A percentile compares a stretch with the other conserved stretches of the same genome.
These are phyloP conservation scores for Fabrea salina DNA, from an alignment of 169 alveolate genomes.

Conservation along the genomic window DNA sequence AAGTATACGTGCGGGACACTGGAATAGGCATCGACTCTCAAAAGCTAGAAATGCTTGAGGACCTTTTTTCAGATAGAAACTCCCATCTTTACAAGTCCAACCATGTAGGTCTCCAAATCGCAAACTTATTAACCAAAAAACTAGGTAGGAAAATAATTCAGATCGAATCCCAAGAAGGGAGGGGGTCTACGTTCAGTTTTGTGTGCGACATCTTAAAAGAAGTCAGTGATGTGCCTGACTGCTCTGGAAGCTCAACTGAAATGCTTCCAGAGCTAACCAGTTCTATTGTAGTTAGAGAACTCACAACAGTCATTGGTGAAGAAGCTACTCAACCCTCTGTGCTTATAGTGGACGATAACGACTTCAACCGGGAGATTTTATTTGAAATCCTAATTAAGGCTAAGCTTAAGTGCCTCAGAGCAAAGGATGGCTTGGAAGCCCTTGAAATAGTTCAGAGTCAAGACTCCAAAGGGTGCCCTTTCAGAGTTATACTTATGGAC, in stretches of 20 bases:
- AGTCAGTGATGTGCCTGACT: background rate
- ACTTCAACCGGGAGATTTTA: background rate
- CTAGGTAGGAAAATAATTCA: background rate
- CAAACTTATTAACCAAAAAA: conserved; percentile 6
- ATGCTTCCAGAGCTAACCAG: background rate
- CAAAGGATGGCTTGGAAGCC: conserved; percentile 7
- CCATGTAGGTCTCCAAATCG: conserved; percentile 1
- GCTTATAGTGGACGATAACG: conserved; percentile 10
- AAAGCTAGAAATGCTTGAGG: background rate
- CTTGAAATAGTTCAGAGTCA: background rate
- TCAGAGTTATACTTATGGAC: conserved; percentile 10
- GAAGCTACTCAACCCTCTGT: background rate
- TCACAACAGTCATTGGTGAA: too few relatives aligned
- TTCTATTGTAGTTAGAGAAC: background rate
- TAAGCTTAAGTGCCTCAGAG: background rate
- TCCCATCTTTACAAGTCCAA: background rate
- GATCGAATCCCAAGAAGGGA: background rate
- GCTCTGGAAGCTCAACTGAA: background rate
- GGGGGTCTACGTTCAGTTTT: conserved; percentile 13
- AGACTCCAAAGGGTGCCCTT: background rate
- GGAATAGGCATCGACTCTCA: conserved; percentile 10
- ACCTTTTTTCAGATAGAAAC: background rate
- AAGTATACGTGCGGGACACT: background rate
- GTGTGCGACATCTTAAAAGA: background rate
- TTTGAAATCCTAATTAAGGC: background rate